A percentile compares a stretch with the other conserved stretches of the same genome.
These are phyloP conservation scores for Logfia minima DNA, from an alignment of 129 eudicot genomes.

Conservation along the genomic window DNA sequence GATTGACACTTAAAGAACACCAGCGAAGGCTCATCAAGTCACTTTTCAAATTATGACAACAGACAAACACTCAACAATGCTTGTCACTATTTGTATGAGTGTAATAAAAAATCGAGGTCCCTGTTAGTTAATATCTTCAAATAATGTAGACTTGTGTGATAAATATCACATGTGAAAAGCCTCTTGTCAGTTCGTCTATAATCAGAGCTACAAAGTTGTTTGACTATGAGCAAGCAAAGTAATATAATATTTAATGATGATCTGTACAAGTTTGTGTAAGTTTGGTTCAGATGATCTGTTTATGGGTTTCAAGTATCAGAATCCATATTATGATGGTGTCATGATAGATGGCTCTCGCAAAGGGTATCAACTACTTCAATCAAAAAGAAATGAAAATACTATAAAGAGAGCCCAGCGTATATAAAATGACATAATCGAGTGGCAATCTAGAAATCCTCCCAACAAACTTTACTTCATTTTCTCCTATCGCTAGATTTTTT, in stretches of 20 bases:
- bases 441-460: neutral
- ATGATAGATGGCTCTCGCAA: neutral
- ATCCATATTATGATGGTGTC: neutral
- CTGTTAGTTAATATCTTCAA: neutral
- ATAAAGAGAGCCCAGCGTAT: neutral
- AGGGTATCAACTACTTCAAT: neutral
- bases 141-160: neutral
- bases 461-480: neutral
- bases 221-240: neutral
- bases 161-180: neutral
- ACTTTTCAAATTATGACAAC: neutral
- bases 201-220: neutral
- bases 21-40: constrained; percentile 4
- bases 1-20: neutral
- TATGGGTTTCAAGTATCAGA: neutral
- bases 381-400: neutral
- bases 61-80: neutral
- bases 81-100: neutral
- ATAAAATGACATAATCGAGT: neutral
- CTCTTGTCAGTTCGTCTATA: neutral
- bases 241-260: neutral
- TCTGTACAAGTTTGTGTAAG: neutral
- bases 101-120: neutral
- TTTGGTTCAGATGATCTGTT: neutral
- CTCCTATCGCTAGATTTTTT: neutral